Evolutionary conservation across 2,329 filamentous ascomycete species (phyloP).

Genomic region (Sclerotinia borealis): DNA sequence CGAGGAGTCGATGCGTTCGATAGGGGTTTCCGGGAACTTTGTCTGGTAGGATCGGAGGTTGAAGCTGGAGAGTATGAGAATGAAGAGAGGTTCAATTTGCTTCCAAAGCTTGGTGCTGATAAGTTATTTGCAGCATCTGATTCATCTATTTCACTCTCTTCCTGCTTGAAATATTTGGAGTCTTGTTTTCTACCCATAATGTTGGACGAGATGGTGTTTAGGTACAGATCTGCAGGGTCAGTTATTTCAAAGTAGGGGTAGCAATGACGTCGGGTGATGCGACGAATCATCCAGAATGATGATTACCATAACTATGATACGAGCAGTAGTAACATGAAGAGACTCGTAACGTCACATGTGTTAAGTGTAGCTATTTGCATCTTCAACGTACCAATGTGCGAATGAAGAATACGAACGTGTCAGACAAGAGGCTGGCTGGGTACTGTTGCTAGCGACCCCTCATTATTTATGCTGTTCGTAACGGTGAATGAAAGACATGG

Average conservation of each 20-base stretch:
- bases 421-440: neutral
- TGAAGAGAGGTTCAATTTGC: constrained; percentile 24
- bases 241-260: neutral
- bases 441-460: constrained; percentile 14
- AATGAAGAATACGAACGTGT: neutral
- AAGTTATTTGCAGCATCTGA: neutral
- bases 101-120: constrained; percentile 22
- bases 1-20: neutral
- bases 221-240: neutral
- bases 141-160: neutral
- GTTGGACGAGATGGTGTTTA: neutral
- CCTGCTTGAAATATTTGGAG: neutral
- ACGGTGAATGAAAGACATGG: constrained; percentile 19
- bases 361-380: neutral
- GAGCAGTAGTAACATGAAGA: neutral
- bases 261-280: neutral
- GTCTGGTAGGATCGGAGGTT: neutral
- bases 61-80: constrained; percentile 21
- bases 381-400: neutral
- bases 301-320: neutral
- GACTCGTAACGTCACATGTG: neutral
- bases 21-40: constrained; percentile 7
- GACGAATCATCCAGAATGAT: neutral
- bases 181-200: constrained; percentile 1
- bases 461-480: neutral